Evolutionary conservation across 208 protist genomes (phyloP), one percentile per base, ranked within the genome.

Genomic region (Acanthamoeba royreba): DNA sequence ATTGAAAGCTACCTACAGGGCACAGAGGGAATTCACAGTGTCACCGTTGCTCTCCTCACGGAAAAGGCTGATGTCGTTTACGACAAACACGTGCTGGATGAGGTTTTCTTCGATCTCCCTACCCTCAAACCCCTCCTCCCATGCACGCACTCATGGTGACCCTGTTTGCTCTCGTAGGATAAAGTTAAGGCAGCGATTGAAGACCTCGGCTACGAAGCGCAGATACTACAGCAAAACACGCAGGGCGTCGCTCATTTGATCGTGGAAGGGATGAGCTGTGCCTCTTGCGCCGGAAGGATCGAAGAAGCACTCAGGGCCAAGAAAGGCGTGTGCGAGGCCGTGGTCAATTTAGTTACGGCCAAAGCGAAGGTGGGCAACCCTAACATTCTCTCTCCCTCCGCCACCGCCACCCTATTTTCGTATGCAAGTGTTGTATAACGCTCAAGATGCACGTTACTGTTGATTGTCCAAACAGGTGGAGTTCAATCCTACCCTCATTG

Each of bases 1-100:
- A 98, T 99, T 33, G 98, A 99, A 90, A 89, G n/a, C 28, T 31
- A 79, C 28, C 69, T 79, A 13, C 15, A 79, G 25, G 15, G 19
- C 69, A 79, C 31, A n/a, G 15, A 15, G 15, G 69, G 69, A 22
- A n/a, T 79, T 15, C n/a, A 33, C 28, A 47, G 31, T 17, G 43
- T 55, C 17, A 61, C 38, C 33, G 79, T 88, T 17, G 45, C 33
- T 61, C 43, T 88, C 31, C 25, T 88, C 13, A 17, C 40, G 31
- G 79, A 88, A 55, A 45, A 88, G 79, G 79, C 40, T 61, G 40
- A 47, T 13, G 40, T 88, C 42, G 43, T 17, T 19, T 88, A 88
- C 43, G 79, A 61, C 40, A 47, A 61, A 88, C 79, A 40, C 17
- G n/a, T 61, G 79, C 15, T 88, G 69, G 69, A 81, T 81, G 69